A percentile compares a stretch with the other conserved stretches of the same genome.
These are phyloP conservation scores for Penicillium tannophilum DNA, from an alignment of 495 filamentous ascomycete species.

Conservation along the genomic window DNA sequence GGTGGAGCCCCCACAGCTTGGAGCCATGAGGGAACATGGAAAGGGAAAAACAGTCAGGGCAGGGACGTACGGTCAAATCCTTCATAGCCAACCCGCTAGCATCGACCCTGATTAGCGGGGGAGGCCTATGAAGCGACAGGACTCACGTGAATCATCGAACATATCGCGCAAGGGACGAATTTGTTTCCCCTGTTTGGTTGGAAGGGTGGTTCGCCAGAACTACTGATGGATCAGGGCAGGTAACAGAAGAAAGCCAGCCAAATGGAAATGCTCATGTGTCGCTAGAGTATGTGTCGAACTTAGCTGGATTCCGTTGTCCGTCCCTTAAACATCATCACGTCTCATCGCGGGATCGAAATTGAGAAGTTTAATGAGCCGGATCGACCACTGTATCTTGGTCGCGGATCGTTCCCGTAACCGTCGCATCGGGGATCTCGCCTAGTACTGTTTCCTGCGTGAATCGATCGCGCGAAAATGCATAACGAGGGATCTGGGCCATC, in stretches of 20 bases:
- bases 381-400: constrained; percentile 44
- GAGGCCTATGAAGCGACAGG: constrained; percentile 9
- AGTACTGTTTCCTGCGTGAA: constrained; percentile 38
- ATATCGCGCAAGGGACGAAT: constrained; percentile 2
- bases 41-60: constrained; percentile 12
- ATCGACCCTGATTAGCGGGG: constrained; percentile 10
- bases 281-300: constrained; percentile 48
- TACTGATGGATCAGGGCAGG: constrained; percentile 42
- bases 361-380: constrained; percentile 30
- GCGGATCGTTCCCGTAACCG: constrained; percentile 36
- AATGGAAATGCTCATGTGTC: constrained; percentile 28
- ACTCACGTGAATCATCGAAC: constrained; percentile 13
- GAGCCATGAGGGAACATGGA: constrained; percentile 7
- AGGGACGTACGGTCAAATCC: constrained; percentile 25
- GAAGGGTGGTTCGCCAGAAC: constrained; percentile 30
- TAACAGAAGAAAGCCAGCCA: constrained; percentile 27
- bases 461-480: constrained; percentile 64
- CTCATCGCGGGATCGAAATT: constrained; percentile 1
- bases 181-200: neutral
- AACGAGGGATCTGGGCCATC: constrained; percentile 76
- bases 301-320: constrained; percentile 42
- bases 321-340: constrained; percentile 6
- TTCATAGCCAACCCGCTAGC: constrained; percentile 8
- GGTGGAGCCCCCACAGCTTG: neutral
- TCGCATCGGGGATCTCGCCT: constrained; percentile 40